A percentile compares a stretch with the other conserved stretches of the same genome.
These are phyloP conservation scores for Coelastrella sp. DNA, from an alignment of 139 green algal genomes.

Conservation along the genomic window DNA sequence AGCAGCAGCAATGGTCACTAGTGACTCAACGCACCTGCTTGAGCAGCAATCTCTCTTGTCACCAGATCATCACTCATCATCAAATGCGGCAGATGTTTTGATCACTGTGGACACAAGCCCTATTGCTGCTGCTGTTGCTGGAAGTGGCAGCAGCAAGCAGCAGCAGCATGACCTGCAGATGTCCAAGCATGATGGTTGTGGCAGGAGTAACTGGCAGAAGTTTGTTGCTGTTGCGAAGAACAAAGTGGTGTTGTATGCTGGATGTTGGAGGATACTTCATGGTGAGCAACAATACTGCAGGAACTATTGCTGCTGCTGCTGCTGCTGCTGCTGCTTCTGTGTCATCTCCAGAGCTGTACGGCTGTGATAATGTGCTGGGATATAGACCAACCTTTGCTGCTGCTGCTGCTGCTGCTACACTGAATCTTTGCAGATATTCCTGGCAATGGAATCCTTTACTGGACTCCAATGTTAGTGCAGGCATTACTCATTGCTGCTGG, in stretches of 20 bases:
- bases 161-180: background rate
- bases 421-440: background rate
- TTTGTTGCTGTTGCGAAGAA: slow-evolving; percentile 10
- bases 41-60: background rate
- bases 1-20: background rate
- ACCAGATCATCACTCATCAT: background rate
- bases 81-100: background rate
- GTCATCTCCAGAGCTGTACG: no score
- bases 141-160: background rate
- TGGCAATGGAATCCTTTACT: background rate
- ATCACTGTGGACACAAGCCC: background rate
- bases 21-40: no score
- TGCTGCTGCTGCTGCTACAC: background rate
- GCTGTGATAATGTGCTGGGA: no score
- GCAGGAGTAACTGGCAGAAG: background rate
- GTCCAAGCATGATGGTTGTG: background rate
- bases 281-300: no score
- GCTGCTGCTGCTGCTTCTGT: no score
- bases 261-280: slow-evolving; percentile 30
- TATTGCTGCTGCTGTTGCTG: background rate
- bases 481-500: no score
- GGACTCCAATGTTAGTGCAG: no score
- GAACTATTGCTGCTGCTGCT: no score
- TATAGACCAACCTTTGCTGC: background rate
- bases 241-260: slow-evolving; percentile 36